A percentile compares a stretch with the other conserved stretches of the same genome.
Evolutionary conservation across 1,284 basidiomycete species (phyloP).

Genomic region (Rhodotorula sp.): DNA sequence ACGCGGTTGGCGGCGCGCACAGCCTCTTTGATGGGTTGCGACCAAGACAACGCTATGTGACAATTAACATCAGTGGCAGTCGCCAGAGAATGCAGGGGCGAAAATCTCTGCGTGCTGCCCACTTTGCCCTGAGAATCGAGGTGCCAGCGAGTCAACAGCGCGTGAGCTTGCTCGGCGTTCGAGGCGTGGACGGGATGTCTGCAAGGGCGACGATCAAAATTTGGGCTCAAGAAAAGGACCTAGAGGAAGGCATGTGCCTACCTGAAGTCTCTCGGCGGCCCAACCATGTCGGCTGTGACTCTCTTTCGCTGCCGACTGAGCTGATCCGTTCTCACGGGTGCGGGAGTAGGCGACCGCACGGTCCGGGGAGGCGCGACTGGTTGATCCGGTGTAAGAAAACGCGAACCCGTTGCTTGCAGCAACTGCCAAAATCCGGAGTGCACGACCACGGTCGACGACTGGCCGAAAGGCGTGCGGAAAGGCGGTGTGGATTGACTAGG

Average conservation of each 20-base stretch:
- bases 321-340: not conserved
- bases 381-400: conserved; percentile 45
- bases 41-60: conserved; percentile 77
- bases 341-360: not conserved
- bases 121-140: conserved; percentile 87
- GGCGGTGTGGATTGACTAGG: no score
- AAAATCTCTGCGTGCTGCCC: conserved; percentile 60
- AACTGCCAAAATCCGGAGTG: conserved; percentile 86
- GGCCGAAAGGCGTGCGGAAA: conserved; percentile 8
- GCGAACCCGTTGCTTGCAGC: conserved; percentile 55
- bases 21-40: conserved; percentile 79
- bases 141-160: conserved; percentile 82
- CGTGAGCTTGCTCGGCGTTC: conserved; percentile 86
- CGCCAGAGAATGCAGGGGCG: conserved; percentile 31
- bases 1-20: conserved; percentile 62
- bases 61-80: conserved; percentile 13
- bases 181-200: conserved; percentile 93
- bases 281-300: no score
- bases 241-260: conserved; percentile 66
- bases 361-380: conserved; percentile 5
- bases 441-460: conserved; percentile 56
- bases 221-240: conserved; percentile 49
- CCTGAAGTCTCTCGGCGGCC: not conserved
- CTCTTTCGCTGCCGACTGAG: no score
- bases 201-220: conserved; percentile 24